Conservation (phyloP, 1,284 basidiomycete genomes). For the Schizophyllum commune region DNA sequence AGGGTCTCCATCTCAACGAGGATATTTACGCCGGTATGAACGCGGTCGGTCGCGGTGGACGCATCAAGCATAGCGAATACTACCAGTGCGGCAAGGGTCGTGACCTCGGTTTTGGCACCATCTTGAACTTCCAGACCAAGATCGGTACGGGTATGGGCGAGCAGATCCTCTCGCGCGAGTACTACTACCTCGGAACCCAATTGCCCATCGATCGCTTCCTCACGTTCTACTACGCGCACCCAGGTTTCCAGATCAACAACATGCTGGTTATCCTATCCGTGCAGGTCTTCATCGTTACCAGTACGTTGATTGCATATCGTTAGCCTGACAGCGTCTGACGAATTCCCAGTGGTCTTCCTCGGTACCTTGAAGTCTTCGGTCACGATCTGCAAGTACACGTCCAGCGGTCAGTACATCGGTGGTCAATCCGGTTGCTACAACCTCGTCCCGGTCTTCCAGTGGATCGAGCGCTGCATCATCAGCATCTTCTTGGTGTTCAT, state of each 20-base stretch:
- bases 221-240: conserved; percentile 99
- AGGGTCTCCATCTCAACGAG: conserved; percentile 96
- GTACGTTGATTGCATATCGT: conserved; percentile 36
- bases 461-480: conserved; percentile 93
- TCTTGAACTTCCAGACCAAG: conserved; percentile 99
- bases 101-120: conserved; percentile 98
- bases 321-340: conserved; percentile 7
- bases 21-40: conserved; percentile 99
- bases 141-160: conserved; percentile 99
- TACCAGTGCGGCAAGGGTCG: conserved; percentile 98
- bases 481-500: conserved; percentile 96
- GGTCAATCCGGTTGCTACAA: conserved; percentile 88
- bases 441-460: conserved; percentile 80
- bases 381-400: conserved; percentile 70
- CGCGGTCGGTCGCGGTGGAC: conserved; percentile 92
- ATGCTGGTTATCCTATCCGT: conserved; percentile 95
- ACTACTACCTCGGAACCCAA: conserved; percentile 99
- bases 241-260: conserved; percentile 99
- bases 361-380: conserved; percentile 84
- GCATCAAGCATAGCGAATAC: conserved; percentile 99
- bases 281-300: conserved; percentile 83
- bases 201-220: conserved; percentile 97
- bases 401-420: conserved; percentile 61
- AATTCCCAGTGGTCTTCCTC: conserved; percentile 72
- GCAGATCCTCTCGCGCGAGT: conserved; percentile 98